Percentiles rank a stretch among this genome's conserved stretches.
Conservation (phyloP, 2,329 filamentous ascomycete genomes). For the Beauveria scarabaeidicola region DNA sequence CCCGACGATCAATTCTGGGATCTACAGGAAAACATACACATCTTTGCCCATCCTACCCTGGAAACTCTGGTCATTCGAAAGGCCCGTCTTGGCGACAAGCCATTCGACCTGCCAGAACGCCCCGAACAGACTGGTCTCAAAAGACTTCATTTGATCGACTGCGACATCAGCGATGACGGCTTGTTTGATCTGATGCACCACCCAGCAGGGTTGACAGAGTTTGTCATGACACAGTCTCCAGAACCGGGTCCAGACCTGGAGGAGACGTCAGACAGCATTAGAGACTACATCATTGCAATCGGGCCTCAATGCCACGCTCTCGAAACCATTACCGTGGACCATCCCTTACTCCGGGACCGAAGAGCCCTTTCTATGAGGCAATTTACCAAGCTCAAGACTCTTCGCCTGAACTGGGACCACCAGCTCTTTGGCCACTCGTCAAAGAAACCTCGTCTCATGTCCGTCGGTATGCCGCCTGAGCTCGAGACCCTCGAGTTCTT, state of each 20-base stretch:
- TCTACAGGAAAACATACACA: constrained; percentile 42
- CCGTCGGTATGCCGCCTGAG: constrained; percentile 37
- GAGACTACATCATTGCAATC: constrained; percentile 38
- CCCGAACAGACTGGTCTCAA: constrained; percentile 37
- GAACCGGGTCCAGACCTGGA: constrained; percentile 33
- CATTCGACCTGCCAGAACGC: constrained; percentile 39
- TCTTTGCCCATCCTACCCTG: constrained; percentile 41
- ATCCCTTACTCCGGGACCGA: constrained; percentile 29
- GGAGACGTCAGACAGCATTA: constrained; percentile 37
- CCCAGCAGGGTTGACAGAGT: constrained; percentile 35
- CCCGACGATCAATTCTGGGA: constrained; percentile 39
- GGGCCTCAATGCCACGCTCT: constrained; percentile 32
- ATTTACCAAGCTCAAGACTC: constrained; percentile 31
- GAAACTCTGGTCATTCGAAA: constrained; percentile 35
- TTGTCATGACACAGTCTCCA: constrained; percentile 37
- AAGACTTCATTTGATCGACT: constrained; percentile 38
- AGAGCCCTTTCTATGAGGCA: constrained; percentile 35
- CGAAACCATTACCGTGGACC: constrained; percentile 37
- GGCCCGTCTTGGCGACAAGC: constrained; percentile 37
- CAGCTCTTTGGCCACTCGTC: constrained; percentile 38
- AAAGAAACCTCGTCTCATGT: constrained; percentile 36
- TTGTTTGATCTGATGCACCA: constrained; percentile 31
- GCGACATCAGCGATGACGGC: constrained; percentile 39
- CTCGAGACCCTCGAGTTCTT: constrained; percentile 38
- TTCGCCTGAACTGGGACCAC: constrained; percentile 38